These are phyloP conservation scores for Salix dunnii DNA, from an alignment of 345 rosid genomes.

Conservation along the genomic window DNA sequence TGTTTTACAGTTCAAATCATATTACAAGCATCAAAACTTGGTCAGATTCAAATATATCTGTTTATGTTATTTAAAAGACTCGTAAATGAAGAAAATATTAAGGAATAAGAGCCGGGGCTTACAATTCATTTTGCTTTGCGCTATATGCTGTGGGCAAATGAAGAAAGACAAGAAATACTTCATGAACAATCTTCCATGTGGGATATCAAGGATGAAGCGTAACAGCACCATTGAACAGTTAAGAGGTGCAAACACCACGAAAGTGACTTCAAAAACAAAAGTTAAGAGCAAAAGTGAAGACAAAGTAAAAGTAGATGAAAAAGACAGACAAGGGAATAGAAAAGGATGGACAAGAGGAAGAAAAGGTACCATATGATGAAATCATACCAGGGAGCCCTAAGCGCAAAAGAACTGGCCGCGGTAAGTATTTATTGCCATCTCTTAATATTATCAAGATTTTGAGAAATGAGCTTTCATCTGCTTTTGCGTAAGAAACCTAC, in stretches of 20 bases:
- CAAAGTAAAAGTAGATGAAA: too few relatives aligned
- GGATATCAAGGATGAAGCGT: slow-evolving; percentile 43
- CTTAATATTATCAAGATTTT: background rate
- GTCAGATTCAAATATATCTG: too few relatives aligned
- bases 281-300: slow-evolving; percentile 2
- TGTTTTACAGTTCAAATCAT: too few relatives aligned
- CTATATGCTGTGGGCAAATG: slow-evolving; percentile 41
- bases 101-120: background rate
- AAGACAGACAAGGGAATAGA: background rate
- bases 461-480: background rate
- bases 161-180: slow-evolving; percentile 49
- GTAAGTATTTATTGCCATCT: slow-evolving; percentile 25
- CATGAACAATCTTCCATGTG: slow-evolving; percentile 49
- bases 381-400: slow-evolving; percentile 47
- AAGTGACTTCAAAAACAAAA: background rate
- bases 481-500: background rate
- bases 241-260: slow-evolving; percentile 22
- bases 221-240: slow-evolving; percentile 40
- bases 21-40: too few relatives aligned
- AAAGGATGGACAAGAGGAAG: background rate
- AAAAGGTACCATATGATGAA: slow-evolving; percentile 42
- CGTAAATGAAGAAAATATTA: too few relatives aligned
- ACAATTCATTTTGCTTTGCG: background rate
- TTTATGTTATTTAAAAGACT: too few relatives aligned
- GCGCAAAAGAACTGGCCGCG: background rate